A percentile compares a stretch with the other conserved stretches of the same genome.
Conservation (phyloP, 2,329 filamentous ascomycete genomes). For the Truncatella angustata region DNA sequence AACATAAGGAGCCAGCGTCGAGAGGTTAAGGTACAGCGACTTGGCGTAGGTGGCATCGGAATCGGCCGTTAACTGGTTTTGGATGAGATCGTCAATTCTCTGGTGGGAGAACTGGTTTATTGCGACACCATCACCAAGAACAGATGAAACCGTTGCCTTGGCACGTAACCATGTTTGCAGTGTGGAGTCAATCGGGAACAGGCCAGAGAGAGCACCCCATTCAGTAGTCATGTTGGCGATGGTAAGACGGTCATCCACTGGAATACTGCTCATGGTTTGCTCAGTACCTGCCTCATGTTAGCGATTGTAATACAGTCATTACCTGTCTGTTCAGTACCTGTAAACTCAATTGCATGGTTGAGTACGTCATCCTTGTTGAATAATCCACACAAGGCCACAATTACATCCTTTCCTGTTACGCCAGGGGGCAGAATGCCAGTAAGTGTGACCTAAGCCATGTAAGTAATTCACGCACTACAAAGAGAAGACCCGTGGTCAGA, state of each 20-base stretch:
- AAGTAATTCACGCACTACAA: too few species aligned
- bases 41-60: conserved; percentile 80
- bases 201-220: conserved; percentile 62
- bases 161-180: conserved; percentile 71
- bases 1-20: conserved; percentile 79
- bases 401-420: conserved; percentile 92
- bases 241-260: conserved; percentile 69
- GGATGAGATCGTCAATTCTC: conserved; percentile 69
- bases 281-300: conserved; percentile 82
- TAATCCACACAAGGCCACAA: conserved; percentile 80
- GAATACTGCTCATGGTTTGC: conserved; percentile 49
- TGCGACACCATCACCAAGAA: conserved; percentile 51
- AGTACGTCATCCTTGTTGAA: conserved; percentile 92
- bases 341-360: conserved; percentile 89
- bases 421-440: conserved; percentile 73
- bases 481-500: too few species aligned
- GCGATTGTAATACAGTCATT: conserved; percentile 72
- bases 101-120: conserved; percentile 68
- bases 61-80: conserved; percentile 68
- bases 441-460: too few species aligned
- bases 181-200: conserved; percentile 74
- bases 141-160: conserved; percentile 71
- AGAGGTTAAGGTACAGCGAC: conserved; percentile 75
- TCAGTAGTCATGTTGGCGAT: conserved; percentile 82
- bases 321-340: conserved; percentile 71